Evolutionary conservation across 305 asterid genomes (phyloP), one percentile per base, ranked within the genome.

Genomic region (Nicotiana rustica): DNA sequence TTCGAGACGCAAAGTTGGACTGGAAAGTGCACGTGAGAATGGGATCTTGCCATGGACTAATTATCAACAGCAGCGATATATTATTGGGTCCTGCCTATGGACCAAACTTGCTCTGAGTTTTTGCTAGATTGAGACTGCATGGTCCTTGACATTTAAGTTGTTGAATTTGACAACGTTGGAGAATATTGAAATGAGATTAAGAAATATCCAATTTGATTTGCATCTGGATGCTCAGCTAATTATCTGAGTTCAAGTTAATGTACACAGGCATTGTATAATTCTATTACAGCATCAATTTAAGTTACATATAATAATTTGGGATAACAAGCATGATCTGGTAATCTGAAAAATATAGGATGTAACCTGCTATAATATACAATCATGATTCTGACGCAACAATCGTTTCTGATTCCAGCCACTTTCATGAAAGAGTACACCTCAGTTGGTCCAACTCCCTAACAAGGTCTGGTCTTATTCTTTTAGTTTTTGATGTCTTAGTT

Each of bases 401-500:
- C 95, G 13, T 91, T 90, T 25, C 95, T 86, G 18, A 94, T 86
- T 85, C 96, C 96, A 56, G 90, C 94, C 21, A 88, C 98, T 86
- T 91, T 96, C 96, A 94, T 94, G 81, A 92, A 92, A 6, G 96
- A 91, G 87, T 91, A 94, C 52, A 91, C 86, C 0, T 89, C 93
- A 19, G 93, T 92, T 2, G 92, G 97, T 2, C 94, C 98, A 4
- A 92, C 93, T 70, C 95, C 93, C 94, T 29, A 44, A 80, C 83
- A 5, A 66, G 52, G 60, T 80, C 80, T 82, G 61, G 59, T 66
- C 84, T 82, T 69, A 82, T 70, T 19, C 61, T 15, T 67, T 57
- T 79, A 8, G 49, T 44, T 25, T 62, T 79, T 64, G 59, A 69
- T 56, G 70, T 81, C 84, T 59, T 70, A 41, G 70, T 36, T 5